Conservation (phyloP, 192 early-diverging fungal species). For the Mortierella alpina region DNA sequence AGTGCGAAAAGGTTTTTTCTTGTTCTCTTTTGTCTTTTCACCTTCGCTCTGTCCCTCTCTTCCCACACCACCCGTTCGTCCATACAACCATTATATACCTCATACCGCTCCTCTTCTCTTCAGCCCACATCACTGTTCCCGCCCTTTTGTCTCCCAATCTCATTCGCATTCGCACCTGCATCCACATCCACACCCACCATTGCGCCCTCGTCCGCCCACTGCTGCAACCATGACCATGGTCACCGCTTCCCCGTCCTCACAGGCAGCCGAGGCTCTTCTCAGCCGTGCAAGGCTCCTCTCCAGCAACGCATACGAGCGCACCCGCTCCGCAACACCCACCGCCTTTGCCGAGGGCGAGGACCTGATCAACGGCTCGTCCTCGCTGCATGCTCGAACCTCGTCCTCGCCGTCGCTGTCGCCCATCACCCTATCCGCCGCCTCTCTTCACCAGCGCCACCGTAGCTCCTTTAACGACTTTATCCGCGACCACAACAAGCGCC, state of each 20-base stretch:
- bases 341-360: constrained; percentile 49
- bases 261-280: constrained; percentile 43
- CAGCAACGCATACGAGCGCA: constrained; percentile 27
- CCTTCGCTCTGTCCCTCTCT: no score
- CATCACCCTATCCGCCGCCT: constrained; percentile 3
- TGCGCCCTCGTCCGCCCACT: no score
- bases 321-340: constrained; percentile 7
- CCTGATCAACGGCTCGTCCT: neutral
- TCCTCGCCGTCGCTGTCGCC: constrained; percentile 12
- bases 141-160: neutral
- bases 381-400: neutral
- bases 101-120: neutral
- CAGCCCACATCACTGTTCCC: neutral
- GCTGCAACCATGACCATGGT: neutral
- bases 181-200: neutral
- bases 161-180: neutral
- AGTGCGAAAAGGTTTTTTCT: neutral
- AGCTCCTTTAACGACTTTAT: constrained; percentile 31
- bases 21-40: neutral
- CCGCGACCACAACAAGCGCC: constrained; percentile 17
- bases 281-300: constrained; percentile 35
- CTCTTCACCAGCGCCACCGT: constrained; percentile 27
- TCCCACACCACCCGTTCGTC: no score
- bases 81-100: no score
- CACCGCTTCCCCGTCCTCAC: constrained; percentile 6